These are phyloP conservation scores for Pythium vanterpoolii DNA, from an alignment of 352 stramenopile genomes.

Conservation along the genomic window DNA sequence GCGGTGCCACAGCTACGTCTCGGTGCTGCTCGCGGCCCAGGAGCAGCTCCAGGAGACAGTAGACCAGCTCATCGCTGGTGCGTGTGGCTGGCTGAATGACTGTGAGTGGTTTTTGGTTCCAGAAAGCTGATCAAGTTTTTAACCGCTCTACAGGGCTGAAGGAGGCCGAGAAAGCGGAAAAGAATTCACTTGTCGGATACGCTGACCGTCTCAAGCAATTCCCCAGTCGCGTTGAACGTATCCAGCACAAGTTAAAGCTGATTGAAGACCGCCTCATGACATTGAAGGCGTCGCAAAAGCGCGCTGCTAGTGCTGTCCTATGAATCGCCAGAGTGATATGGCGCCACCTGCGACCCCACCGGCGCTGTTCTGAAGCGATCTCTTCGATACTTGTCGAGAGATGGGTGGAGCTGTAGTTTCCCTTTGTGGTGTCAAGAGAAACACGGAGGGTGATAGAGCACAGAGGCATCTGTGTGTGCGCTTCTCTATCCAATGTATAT, in stretches of 20 bases:
- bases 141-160: slow-evolving; percentile 33
- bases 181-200: slow-evolving; percentile 59
- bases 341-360: slow-evolving; percentile 22
- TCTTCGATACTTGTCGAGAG: background rate
- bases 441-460: too few species aligned
- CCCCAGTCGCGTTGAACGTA: slow-evolving; percentile 49
- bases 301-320: slow-evolving; percentile 22
- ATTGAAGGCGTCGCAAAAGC: slow-evolving; percentile 53
- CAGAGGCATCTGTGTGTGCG: background rate
- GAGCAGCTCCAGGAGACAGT: slow-evolving; percentile 69
- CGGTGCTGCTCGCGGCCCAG: slow-evolving; percentile 62
- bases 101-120: background rate
- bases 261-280: slow-evolving; percentile 64
- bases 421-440: too few species aligned
- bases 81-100: background rate
- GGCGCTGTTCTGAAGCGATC: slow-evolving; percentile 42
- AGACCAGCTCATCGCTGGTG: slow-evolving; percentile 58
- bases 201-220: slow-evolving; percentile 72
- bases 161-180: slow-evolving; percentile 56
- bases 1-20: slow-evolving; percentile 75
- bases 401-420: background rate
- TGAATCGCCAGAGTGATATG: slow-evolving; percentile 22
- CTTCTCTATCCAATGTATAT: slow-evolving; percentile 6
- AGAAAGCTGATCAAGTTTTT: background rate
- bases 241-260: slow-evolving; percentile 66